phyloP scores from a whole-genome alignment of 371 early-diverging fungal genomes.

The Mortierella sp. region DNA sequence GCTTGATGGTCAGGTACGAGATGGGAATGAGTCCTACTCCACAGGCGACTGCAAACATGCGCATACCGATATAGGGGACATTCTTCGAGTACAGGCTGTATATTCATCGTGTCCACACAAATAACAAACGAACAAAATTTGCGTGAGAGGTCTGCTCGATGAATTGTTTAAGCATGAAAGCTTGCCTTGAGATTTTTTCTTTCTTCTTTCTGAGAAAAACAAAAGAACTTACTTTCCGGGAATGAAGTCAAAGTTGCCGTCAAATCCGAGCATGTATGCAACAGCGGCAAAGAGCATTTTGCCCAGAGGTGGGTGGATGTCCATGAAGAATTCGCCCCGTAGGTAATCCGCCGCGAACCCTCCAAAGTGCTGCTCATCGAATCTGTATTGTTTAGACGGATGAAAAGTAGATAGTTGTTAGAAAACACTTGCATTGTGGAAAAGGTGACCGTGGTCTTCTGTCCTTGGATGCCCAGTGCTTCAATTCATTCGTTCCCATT shows the following conservation, averaged over 20 bases:
- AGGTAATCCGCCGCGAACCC: slow-evolving; percentile 75
- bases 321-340: slow-evolving; percentile 95
- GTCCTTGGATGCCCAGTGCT: not conserved
- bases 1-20: slow-evolving; percentile 90
- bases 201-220: not conserved
- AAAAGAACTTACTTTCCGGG: slow-evolving; percentile 69
- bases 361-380: slow-evolving; percentile 48
- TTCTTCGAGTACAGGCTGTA: slow-evolving; percentile 28
- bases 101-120: not conserved
- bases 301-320: slow-evolving; percentile 99
- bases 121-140: not conserved
- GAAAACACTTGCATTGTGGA: not conserved
- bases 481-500: not conserved
- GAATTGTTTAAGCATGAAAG: not conserved
- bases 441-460: no score
- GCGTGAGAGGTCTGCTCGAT: not conserved
- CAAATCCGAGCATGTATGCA: slow-evolving; percentile 90
- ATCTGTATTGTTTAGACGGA: slow-evolving; percentile 4
- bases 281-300: slow-evolving; percentile 97
- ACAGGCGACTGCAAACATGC: slow-evolving; percentile 91
- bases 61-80: slow-evolving; percentile 63
- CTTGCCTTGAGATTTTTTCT: not conserved
- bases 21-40: slow-evolving; percentile 95
- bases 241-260: slow-evolving; percentile 92
- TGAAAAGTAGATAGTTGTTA: not conserved